These are phyloP conservation scores for Cutaneotrichosporon sp. DNA, from an alignment of 1,284 basidiomycete species.

Conservation along the genomic window DNA sequence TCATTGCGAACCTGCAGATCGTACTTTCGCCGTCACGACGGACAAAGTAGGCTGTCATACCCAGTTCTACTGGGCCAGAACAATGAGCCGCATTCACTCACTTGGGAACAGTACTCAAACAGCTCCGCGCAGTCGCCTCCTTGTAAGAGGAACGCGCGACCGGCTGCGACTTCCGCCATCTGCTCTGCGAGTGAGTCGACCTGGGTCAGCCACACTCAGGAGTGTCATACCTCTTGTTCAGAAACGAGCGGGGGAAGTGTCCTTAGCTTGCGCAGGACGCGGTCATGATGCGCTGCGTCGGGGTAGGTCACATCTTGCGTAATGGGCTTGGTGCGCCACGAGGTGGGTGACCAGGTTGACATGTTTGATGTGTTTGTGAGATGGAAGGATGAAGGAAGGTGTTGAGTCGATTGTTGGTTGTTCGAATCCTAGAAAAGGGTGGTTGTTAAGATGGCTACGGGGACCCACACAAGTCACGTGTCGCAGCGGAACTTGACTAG, in stretches of 20 bases:
- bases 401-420: not conserved
- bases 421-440: no score
- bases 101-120: constrained; percentile 85
- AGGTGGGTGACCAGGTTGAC: constrained; percentile 58
- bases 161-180: constrained; percentile 73
- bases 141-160: constrained; percentile 89
- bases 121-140: constrained; percentile 97
- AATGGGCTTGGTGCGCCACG: constrained; percentile 66
- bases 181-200: constrained; percentile 82
- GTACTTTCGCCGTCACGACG: no score
- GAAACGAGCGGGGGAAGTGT: constrained; percentile 83
- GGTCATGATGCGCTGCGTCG: constrained; percentile 54
- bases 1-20: no score
- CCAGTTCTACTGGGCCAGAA: not conserved
- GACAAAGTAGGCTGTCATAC: no score
- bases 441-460: not conserved
- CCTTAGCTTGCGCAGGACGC: constrained; percentile 72
- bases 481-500: not conserved
- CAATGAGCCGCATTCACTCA: constrained; percentile 49
- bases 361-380: constrained; percentile 9
- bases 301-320: constrained; percentile 60
- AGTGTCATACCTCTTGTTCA: constrained; percentile 69
- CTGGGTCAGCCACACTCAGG: constrained; percentile 54
- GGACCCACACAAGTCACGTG: not conserved
- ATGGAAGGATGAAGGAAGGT: not conserved